A percentile compares a stretch with the other conserved stretches of the same genome.
Conservation (phyloP, 257 asterid species). For the Henckelia pumila region DNA sequence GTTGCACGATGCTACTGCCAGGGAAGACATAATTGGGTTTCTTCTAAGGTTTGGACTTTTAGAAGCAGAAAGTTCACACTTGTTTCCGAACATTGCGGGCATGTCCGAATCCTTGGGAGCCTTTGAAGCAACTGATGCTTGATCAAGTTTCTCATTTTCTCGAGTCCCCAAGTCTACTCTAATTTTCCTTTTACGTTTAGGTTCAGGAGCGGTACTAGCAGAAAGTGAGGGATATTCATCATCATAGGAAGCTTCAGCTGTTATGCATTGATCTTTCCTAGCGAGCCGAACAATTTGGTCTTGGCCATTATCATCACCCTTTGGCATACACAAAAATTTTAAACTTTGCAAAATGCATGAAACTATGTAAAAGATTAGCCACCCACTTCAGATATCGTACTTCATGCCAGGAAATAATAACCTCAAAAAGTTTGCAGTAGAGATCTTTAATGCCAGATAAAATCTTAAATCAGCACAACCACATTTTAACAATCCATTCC, state of each 20-base stretch:
- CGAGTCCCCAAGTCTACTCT: conserved; percentile 27
- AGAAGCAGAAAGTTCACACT: conserved; percentile 3
- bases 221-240: conserved; percentile 33
- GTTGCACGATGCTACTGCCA: conserved; percentile 11
- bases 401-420: background rate
- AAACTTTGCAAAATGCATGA: background rate
- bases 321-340: background rate
- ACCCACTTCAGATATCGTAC: too few species aligned
- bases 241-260: conserved; percentile 20
- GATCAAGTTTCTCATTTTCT: background rate
- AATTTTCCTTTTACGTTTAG: conserved; percentile 28
- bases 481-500: background rate
- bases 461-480: background rate
- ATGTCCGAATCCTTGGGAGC: conserved; percentile 13
- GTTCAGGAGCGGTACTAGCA: background rate
- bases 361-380: too few species aligned
- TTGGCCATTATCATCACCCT: conserved; percentile 7
- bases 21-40: conserved; percentile 4
- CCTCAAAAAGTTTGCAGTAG: background rate
- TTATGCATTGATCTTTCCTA: background rate
- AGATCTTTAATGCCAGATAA: background rate
- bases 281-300: conserved; percentile 19
- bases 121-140: conserved; percentile 16
- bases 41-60: conserved; percentile 12
- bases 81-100: conserved; percentile 31